A percentile compares a stretch with the other conserved stretches of the same genome.
Conservation (phyloP, 495 filamentous ascomycete genomes). For the Neurospora sublineolata region DNA sequence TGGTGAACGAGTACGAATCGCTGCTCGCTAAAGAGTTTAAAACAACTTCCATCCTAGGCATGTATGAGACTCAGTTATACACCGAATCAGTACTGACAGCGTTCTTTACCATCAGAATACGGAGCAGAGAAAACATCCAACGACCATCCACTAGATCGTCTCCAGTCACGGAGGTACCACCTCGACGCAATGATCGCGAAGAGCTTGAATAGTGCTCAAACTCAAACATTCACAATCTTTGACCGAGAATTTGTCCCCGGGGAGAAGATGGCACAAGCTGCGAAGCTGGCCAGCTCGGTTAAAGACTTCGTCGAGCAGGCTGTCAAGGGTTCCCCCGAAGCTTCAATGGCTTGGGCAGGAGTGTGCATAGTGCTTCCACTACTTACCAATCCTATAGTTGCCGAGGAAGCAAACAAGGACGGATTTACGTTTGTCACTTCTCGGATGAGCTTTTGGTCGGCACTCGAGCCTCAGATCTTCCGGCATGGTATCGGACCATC, state of each 20-base stretch:
- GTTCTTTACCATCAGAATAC: too few species aligned
- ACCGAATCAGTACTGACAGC: too few species aligned
- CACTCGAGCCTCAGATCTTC: constrained; percentile 2
- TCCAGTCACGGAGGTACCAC: neutral
- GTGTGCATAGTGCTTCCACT: constrained; percentile 17
- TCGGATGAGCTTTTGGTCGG: constrained; percentile 16
- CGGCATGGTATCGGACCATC: neutral
- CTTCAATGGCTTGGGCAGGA: constrained; percentile 18
- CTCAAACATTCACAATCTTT: too few species aligned
- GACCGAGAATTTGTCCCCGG: neutral
- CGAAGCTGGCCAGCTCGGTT: constrained; percentile 1
- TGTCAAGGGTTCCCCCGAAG: constrained; percentile 12
- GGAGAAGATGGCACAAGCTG: neutral
- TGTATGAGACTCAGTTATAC: too few species aligned
- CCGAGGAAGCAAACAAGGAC: constrained; percentile 11
- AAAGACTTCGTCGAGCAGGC: constrained; percentile 13
- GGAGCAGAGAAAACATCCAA: too few species aligned
- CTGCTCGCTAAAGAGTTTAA: too few species aligned
- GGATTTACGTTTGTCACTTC: constrained; percentile 18
- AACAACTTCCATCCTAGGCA: too few species aligned
- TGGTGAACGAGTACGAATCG: too few species aligned
- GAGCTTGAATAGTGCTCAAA: neutral
- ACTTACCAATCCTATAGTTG: constrained; percentile 12
- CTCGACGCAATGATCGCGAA: constrained; percentile 2
- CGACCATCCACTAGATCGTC: too few species aligned